Conservation (phyloP, 345 rosid genomes). For the Passiflora organensis region DNA sequence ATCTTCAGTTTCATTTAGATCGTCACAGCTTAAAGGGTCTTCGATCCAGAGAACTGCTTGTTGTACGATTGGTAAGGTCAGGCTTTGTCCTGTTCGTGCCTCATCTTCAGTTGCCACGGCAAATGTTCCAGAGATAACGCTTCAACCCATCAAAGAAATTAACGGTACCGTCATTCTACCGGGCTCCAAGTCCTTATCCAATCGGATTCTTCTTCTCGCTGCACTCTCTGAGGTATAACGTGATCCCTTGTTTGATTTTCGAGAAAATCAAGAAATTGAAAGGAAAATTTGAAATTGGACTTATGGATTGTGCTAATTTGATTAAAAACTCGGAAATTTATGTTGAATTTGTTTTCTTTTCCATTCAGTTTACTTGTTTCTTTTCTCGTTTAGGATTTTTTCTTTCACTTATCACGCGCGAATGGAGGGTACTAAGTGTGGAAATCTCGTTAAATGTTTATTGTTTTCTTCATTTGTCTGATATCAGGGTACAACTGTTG, state of each 20-base stretch:
- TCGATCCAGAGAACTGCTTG: conserved; percentile 12
- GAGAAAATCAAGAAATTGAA: neutral
- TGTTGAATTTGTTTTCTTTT: too few species aligned
- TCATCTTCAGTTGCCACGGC: conserved; percentile 55
- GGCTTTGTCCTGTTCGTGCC: conserved; percentile 27
- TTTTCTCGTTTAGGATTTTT: too few species aligned
- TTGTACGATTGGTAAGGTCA: neutral
- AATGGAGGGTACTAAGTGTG: too few species aligned
- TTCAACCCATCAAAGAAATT: conserved; percentile 80
- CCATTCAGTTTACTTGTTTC: too few species aligned
- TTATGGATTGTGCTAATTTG: neutral
- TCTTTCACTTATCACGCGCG: too few species aligned
- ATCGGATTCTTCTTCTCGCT: conserved; percentile 88
- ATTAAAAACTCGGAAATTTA: too few species aligned
- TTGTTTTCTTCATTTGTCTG: too few species aligned
- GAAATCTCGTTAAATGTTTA: too few species aligned
- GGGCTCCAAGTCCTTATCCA: conserved; percentile 91
- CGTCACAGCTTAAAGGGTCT: conserved; percentile 31
- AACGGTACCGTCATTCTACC: conserved; percentile 80
- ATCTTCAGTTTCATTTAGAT: conserved; percentile 33
- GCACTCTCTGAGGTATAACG: conserved; percentile 71
- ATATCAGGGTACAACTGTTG: conserved; percentile 76
- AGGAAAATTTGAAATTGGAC: neutral
- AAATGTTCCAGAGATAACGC: conserved; percentile 57
- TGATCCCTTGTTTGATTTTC: neutral